Conservation (phyloP, 2,329 filamentous ascomycete species). For the Mollisia scopiformis region DNA sequence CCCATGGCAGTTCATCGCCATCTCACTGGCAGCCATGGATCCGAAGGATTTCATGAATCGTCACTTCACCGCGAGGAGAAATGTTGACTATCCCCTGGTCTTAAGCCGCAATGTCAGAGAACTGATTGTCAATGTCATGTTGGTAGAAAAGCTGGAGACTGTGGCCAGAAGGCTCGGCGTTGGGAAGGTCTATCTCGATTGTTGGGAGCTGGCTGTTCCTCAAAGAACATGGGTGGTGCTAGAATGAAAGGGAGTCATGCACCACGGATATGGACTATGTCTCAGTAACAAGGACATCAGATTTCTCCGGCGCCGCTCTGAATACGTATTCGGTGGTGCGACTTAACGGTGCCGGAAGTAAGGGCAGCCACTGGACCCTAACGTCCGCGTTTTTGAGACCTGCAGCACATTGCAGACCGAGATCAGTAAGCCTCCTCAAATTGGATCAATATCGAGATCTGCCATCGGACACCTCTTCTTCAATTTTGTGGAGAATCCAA, state of each 20-base stretch:
- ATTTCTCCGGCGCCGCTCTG: no score
- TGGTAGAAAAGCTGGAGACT: background rate
- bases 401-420: no score
- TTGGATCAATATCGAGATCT: no score
- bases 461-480: no score
- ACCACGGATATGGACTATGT: background rate
- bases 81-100: background rate
- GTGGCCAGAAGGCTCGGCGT: constrained; percentile 6
- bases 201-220: constrained; percentile 3
- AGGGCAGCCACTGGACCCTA: no score
- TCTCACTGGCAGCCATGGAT: constrained; percentile 1
- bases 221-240: background rate
- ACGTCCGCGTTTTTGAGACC: no score
- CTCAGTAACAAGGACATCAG: no score
- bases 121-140: constrained; percentile 8
- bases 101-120: constrained; percentile 4
- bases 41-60: constrained; percentile 11
- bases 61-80: constrained; percentile 6
- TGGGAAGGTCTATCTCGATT: constrained; percentile 11
- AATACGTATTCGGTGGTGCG: no score
- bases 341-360: no score
- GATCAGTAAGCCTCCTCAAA: no score
- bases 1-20: constrained; percentile 8
- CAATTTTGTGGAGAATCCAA: no score
- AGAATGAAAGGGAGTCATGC: background rate